A percentile compares a stretch with the other conserved stretches of the same genome.
Evolutionary conservation across 805 yeast genomes (phyloP).

Genomic region (Ogataea populi-albae): DNA sequence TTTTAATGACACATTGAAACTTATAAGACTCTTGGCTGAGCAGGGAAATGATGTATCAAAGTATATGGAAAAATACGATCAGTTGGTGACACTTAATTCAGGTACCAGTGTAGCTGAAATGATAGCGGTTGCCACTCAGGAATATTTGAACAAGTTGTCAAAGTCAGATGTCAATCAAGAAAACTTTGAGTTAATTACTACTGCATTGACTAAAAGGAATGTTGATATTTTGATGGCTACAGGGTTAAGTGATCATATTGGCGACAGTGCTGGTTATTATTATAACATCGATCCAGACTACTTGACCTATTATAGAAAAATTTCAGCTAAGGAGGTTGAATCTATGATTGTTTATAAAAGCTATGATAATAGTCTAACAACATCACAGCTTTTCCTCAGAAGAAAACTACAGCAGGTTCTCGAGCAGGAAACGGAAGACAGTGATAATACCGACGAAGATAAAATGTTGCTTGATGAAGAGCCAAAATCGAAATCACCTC

Average conservation of each 20-base stretch:
- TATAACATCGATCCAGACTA: slow-evolving; percentile 21
- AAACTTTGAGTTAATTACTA: slow-evolving; percentile 11
- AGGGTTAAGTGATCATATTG: slow-evolving; percentile 18
- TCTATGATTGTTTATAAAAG: slow-evolving; percentile 18
- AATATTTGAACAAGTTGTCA: slow-evolving; percentile 6
- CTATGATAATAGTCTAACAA: slow-evolving; percentile 18
- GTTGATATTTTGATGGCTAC: slow-evolving; percentile 20
- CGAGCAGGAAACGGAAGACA: slow-evolving; percentile 20
- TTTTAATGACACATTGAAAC: slow-evolving; percentile 15
- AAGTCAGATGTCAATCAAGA: slow-evolving; percentile 5
- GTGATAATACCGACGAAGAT: slow-evolving; percentile 18
- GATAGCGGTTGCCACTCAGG: slow-evolving; percentile 8
- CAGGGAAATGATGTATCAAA: slow-evolving; percentile 8
- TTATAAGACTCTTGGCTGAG: slow-evolving; percentile 8
- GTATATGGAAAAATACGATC: slow-evolving; percentile 9
- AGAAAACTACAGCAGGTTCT: slow-evolving; percentile 21
- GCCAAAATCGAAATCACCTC: slow-evolving; percentile 1
- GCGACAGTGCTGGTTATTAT: slow-evolving; percentile 18
- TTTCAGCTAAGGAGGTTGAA: slow-evolving; percentile 19
- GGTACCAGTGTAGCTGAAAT: slow-evolving; percentile 4
- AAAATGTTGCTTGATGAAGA: slow-evolving; percentile 14
- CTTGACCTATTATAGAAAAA: slow-evolving; percentile 9
- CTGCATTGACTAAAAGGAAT: slow-evolving; percentile 10
- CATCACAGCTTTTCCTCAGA: slow-evolving; percentile 12
- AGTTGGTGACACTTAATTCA: slow-evolving; percentile 1